Conservation (phyloP, 495 filamentous ascomycete species). For the Thermothielavioides terrestris region DNA sequence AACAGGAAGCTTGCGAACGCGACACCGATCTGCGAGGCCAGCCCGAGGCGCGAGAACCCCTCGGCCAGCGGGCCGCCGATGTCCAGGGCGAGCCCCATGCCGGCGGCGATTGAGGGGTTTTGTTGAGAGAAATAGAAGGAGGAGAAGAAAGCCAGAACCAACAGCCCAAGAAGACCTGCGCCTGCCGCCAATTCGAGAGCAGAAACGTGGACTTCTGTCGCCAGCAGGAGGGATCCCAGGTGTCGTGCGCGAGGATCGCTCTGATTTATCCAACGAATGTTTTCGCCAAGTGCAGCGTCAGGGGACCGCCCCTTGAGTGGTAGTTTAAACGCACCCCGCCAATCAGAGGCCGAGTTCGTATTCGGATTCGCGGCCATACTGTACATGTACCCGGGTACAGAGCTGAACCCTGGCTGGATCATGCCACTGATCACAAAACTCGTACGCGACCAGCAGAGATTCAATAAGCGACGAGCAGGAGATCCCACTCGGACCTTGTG, state of each 20-base stretch:
- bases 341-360: conserved; percentile 22
- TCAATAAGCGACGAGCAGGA: no score
- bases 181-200: neutral
- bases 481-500: no score
- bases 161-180: neutral
- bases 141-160: neutral
- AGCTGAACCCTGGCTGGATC: conserved; percentile 9
- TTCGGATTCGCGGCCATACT: conserved; percentile 26
- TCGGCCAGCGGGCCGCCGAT: conserved; percentile 36
- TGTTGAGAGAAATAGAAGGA: neutral
- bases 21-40: conserved; percentile 39
- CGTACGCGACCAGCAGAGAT: conserved; percentile 1
- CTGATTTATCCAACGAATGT: neutral
- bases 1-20: conserved; percentile 39
- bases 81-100: conserved; percentile 46
- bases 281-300: conserved; percentile 1
- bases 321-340: conserved; percentile 3
- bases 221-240: neutral
- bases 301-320: no score
- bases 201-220: neutral
- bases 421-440: conserved; percentile 13
- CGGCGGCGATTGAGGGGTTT: neutral
- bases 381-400: conserved; percentile 6
- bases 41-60: conserved; percentile 34
- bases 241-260: neutral